A percentile compares a stretch with the other conserved stretches of the same genome.
Evolutionary conservation across 2,329 filamentous ascomycete species (phyloP).

Genomic region (Ophiostoma novo-ulmi): DNA sequence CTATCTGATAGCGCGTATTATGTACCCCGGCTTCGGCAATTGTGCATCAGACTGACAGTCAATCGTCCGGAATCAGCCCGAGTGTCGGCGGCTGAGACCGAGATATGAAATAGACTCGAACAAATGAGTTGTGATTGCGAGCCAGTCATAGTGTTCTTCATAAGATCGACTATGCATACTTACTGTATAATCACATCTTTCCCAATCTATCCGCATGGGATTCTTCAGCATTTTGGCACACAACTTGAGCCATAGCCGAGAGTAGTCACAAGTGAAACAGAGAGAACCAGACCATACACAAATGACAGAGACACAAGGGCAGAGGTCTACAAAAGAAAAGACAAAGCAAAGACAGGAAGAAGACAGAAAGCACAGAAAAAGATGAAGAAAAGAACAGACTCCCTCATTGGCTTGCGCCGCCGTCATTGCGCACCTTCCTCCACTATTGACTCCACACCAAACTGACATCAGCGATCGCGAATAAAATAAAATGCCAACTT

Average conservation of each 20-base stretch:
- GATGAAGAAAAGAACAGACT: neutral
- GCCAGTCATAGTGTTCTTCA: neutral
- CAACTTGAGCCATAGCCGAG: neutral
- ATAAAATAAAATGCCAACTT: neutral
- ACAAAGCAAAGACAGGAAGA: neutral
- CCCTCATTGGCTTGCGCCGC: neutral
- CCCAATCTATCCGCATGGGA: neutral
- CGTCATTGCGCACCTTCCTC: neutral
- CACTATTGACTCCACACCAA: neutral
- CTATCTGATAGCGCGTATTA: neutral
- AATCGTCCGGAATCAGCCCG: neutral
- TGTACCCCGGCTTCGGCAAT: conserved; percentile 8
- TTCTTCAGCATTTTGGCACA: neutral
- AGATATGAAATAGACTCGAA: neutral
- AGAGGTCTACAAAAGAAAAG: neutral
- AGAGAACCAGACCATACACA: neutral
- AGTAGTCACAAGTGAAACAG: neutral
- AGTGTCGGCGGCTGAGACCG: neutral
- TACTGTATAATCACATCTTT: neutral
- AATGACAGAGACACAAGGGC: neutral
- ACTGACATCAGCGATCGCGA: neutral
- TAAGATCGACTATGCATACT: neutral
- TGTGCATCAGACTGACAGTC: neutral
- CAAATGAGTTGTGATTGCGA: too few species aligned
- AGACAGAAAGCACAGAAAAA: neutral